phyloP scores from a whole-genome alignment of 352 stramenopile genomes.

The Saprolegnia diclina region DNA sequence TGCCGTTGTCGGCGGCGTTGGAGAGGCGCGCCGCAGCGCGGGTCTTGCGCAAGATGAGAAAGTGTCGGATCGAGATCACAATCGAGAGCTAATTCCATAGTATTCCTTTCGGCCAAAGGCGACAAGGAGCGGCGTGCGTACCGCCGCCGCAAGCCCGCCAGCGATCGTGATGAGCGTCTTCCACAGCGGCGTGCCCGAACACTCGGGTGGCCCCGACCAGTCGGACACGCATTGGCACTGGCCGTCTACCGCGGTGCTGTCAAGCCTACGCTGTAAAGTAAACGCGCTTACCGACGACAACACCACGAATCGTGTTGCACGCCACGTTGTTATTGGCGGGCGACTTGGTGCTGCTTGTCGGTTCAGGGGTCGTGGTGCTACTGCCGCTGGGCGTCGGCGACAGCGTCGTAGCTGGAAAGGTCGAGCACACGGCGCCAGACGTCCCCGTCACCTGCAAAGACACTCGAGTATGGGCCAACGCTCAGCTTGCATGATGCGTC shows the following conservation, averaged over 20 bases:
- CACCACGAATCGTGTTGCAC: conserved; percentile 18
- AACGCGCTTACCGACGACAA: conserved; percentile 12
- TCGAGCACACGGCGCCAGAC: background rate
- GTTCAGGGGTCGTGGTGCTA: background rate
- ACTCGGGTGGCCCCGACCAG: conserved; percentile 51
- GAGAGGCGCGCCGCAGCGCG: background rate
- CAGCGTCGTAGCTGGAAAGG: background rate
- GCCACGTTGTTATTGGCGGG: background rate
- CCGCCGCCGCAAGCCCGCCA: conserved; percentile 48
- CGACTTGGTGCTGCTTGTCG: background rate
- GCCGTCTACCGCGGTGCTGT: conserved; percentile 8
- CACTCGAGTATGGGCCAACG: background rate
- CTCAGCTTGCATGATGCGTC: background rate
- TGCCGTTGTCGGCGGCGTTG: background rate
- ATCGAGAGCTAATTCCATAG: conserved; percentile 20
- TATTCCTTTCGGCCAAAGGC: too few relatives aligned
- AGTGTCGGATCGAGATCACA: conserved; percentile 15
- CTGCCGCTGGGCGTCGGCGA: background rate
- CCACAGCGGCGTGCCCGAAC: conserved; percentile 44
- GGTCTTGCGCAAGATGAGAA: conserved; percentile 4
- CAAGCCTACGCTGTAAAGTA: too few relatives aligned
- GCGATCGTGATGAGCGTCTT: conserved; percentile 54
- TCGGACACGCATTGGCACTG: conserved; percentile 54
- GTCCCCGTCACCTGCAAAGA: background rate
- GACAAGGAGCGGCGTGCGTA: conserved; percentile 20